Evolutionary conservation across 352 stramenopile genomes (phyloP), one percentile per base, ranked within the genome.

Genomic region (Blastocystis sp.): DNA sequence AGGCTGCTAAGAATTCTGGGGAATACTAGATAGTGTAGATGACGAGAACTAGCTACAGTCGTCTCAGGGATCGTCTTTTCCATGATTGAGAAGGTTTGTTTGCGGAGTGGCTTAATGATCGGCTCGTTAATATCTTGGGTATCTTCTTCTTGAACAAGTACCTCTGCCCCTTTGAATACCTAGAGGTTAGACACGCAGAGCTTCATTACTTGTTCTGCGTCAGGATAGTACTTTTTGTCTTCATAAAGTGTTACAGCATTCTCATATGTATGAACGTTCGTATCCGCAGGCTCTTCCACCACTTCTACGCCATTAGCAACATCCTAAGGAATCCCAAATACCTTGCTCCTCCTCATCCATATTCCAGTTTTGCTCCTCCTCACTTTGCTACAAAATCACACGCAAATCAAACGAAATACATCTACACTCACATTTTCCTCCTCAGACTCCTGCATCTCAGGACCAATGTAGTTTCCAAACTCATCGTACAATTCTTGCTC

Each of bases 391-490:
- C 41, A n/a, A 23, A 45, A 89, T 75, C 79, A 80, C 9, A 45
- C 47, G 37, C 56, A 37, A 11, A 34, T 29, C 76, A 47, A 8
- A 9, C 50, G 45, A 89, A 79, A 73, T 66, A 20, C 23, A 20
- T 73, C n/a, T 91, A 56, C 89, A 87, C n/a, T 75, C 34, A 79
- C 82, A 53, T 92, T 62, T 29, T 91, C 82, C 23, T 90, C 80
- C 62, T 92, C 91, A 13, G 90, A 93, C 43, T 93, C 90, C 79
- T 94, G 94, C 62, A 98, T 92, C 87, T 98, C 96, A 29, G 96
- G 96, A 23, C 97, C 97, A 89, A 99, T 98, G 92, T 99, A 99
- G 92, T 99, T 99, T 84, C 97, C 97, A 90, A 99, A 99, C 93
- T 99, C 97, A 93, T 99, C 97, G 92, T 99, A 99, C 23, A 98